These are phyloP conservation scores for Lepidopterella palustris DNA, from an alignment of 495 filamentous ascomycete genomes.

Conservation along the genomic window DNA sequence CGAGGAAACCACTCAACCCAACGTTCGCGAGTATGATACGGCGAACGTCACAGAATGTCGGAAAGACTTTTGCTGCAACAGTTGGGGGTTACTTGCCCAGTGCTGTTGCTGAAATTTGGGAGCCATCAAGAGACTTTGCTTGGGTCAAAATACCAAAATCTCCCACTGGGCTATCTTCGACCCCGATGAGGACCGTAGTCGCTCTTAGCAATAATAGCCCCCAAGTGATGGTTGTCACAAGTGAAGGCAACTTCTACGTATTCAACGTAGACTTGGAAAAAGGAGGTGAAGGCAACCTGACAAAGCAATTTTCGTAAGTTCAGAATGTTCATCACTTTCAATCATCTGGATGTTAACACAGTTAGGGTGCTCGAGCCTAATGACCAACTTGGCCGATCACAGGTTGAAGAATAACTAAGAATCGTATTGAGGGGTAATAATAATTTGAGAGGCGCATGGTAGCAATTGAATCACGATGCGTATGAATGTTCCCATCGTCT, in stretches of 20 bases:
- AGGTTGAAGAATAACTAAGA: background rate
- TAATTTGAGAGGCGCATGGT: too few relatives aligned
- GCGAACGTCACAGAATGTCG: conserved; percentile 93
- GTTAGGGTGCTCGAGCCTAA: conserved; percentile 28
- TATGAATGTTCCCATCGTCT: too few relatives aligned
- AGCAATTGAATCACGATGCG: too few relatives aligned
- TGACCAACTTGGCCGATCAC: conserved; percentile 21
- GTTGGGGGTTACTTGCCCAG: conserved; percentile 87
- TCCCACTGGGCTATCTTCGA: conserved; percentile 35
- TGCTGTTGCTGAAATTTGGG: conserved; percentile 95
- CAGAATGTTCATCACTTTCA: background rate
- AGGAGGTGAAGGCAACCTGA: conserved; percentile 86
- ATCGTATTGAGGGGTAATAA: background rate
- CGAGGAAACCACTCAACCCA: conserved; percentile 31
- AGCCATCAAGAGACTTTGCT: conserved; percentile 89
- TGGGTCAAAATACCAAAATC: conserved; percentile 86
- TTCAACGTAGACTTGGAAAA: conserved; percentile 92
- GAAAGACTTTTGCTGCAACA: conserved; percentile 79
- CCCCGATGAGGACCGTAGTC: conserved; percentile 69
- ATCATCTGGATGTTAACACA: background rate
- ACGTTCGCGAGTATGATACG: conserved; percentile 84
- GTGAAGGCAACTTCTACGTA: conserved; percentile 89
- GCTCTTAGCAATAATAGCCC: conserved; percentile 90
- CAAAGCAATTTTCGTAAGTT: conserved; percentile 67
- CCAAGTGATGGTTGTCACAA: conserved; percentile 96